Conservation (phyloP, 768 basidiomycete species). For the Leccinum barrowsii region DNA sequence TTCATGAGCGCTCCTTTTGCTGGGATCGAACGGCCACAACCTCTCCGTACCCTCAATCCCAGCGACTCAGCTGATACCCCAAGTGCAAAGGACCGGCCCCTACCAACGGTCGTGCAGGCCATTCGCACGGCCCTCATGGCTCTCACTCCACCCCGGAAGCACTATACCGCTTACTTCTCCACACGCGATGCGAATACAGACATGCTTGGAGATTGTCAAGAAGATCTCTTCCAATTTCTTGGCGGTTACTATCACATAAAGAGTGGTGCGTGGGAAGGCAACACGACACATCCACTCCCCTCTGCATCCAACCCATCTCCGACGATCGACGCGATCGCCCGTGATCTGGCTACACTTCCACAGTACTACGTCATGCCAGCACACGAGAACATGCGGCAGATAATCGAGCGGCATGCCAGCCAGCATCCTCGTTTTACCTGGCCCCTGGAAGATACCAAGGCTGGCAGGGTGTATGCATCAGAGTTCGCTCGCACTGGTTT, state of each 20-base stretch:
- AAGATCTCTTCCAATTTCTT: slow-evolving; percentile 23
- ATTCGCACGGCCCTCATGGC: slow-evolving; percentile 29
- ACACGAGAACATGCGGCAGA: slow-evolving; percentile 50
- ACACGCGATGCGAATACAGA: slow-evolving; percentile 45
- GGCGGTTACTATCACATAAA: slow-evolving; percentile 44
- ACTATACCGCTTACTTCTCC: slow-evolving; percentile 52
- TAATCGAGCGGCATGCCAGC: slow-evolving; percentile 36
- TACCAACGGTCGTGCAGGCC: slow-evolving; percentile 5
- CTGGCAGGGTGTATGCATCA: slow-evolving; percentile 39
- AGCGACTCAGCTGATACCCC: slow-evolving; percentile 4
- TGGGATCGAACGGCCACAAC: slow-evolving; percentile 38
- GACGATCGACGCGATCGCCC: slow-evolving; percentile 23
- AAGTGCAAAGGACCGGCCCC: slow-evolving; percentile 4
- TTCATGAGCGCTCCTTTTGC: slow-evolving; percentile 59
- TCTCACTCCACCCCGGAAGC: slow-evolving; percentile 52
- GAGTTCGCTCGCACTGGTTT: slow-evolving; percentile 54
- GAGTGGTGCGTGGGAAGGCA: slow-evolving; percentile 50
- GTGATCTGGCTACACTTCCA: slow-evolving; percentile 43
- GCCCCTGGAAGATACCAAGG: slow-evolving; percentile 48
- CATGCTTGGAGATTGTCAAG: slow-evolving; percentile 28
- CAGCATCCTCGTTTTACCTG: slow-evolving; percentile 32
- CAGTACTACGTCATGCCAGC: slow-evolving; percentile 62
- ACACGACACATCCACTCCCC: slow-evolving; percentile 39
- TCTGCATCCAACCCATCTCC: slow-evolving; percentile 22
- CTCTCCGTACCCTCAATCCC: slow-evolving; percentile 3